These are phyloP conservation scores for Tulasnella sp. DNA, from an alignment of 768 basidiomycete species.

Conservation along the genomic window DNA sequence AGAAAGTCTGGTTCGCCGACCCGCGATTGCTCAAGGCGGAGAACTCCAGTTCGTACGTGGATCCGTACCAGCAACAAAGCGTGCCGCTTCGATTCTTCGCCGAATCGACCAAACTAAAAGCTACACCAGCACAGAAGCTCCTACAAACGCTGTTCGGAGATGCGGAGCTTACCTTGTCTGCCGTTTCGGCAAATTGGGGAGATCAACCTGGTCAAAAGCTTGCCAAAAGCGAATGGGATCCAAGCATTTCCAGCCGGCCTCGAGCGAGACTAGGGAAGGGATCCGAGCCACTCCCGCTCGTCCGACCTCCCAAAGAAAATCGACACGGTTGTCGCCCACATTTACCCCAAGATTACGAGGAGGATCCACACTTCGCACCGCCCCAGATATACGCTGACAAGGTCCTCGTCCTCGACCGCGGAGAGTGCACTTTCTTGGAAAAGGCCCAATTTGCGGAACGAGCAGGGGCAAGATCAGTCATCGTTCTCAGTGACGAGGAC, in stretches of 20 bases:
- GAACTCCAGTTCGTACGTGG: background rate
- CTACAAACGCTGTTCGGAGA: background rate
- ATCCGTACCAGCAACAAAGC: background rate
- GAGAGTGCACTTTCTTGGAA: constrained; percentile 7
- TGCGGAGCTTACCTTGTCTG: background rate
- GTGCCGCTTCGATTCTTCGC: constrained; percentile 3
- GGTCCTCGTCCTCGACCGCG: background rate
- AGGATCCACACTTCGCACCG: background rate
- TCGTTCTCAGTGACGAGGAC: background rate
- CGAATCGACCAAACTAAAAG: background rate
- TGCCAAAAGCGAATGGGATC: background rate
- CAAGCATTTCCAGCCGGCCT: background rate
- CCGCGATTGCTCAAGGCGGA: background rate
- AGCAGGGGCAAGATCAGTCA: constrained; percentile 3
- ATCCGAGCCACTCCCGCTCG: background rate
- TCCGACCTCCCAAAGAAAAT: constrained; percentile 3
- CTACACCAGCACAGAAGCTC: background rate
- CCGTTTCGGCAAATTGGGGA: background rate
- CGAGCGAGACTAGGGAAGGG: background rate
- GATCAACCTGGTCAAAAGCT: background rate
- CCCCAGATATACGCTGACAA: background rate
- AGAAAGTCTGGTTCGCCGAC: constrained; percentile 12
- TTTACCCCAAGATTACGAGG: background rate
- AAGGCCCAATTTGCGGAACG: background rate
- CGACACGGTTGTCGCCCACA: background rate